Percentiles rank a stretch among this genome's conserved stretches.
phyloP scores from a whole-genome alignment of 768 basidiomycete genomes.

The Boletus coccyginus region DNA sequence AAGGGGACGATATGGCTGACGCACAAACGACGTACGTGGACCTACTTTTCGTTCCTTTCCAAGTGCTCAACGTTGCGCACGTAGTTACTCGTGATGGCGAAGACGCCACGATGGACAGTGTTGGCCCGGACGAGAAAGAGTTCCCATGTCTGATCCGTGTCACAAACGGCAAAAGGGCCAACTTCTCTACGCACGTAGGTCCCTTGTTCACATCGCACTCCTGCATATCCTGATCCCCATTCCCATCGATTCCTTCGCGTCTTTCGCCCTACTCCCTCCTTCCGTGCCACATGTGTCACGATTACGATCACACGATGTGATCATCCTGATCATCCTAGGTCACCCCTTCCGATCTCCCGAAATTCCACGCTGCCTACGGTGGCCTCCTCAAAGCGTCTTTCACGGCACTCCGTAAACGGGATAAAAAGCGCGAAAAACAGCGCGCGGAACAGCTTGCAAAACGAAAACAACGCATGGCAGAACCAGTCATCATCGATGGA shows the following conservation, averaged over 20 bases:
- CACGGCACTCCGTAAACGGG: conserved; percentile 81
- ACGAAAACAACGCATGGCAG: conserved; percentile 72
- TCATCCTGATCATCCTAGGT: conserved; percentile 42
- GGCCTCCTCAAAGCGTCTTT: conserved; percentile 77
- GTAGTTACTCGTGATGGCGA: conserved; percentile 70
- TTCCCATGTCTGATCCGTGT: conserved; percentile 83
- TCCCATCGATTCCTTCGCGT: not conserved
- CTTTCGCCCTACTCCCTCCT: not conserved
- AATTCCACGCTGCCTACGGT: conserved; percentile 75
- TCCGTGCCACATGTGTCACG: too few relatives aligned
- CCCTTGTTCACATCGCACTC: not conserved
- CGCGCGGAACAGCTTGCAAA: conserved; percentile 64
- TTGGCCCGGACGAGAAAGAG: conserved; percentile 40
- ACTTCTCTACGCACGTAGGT: conserved; percentile 77
- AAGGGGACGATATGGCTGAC: conserved; percentile 89
- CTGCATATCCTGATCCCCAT: not conserved
- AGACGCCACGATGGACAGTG: conserved; percentile 53
- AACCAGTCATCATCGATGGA: conserved; percentile 68
- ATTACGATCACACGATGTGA: not conserved
- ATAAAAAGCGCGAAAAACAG: conserved; percentile 89
- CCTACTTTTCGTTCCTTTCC: not conserved
- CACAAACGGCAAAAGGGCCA: conserved; percentile 62
- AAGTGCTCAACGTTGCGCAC: not conserved
- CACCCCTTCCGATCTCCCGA: conserved; percentile 52
- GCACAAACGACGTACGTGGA: conserved; percentile 80